Conservation (phyloP, 768 basidiomycete species). For the Podaxis pistillaris region DNA sequence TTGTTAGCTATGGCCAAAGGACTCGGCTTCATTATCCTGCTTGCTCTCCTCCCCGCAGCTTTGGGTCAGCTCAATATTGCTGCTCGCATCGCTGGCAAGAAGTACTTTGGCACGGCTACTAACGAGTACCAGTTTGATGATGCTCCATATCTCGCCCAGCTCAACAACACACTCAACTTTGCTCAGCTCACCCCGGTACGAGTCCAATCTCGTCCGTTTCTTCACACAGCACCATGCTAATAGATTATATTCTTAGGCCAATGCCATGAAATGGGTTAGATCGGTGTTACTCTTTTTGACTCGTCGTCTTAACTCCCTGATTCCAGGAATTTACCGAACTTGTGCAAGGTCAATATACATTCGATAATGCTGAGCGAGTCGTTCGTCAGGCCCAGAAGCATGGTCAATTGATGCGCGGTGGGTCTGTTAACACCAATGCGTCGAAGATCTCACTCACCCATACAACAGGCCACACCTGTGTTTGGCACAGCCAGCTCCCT, state of each 20-base stretch:
- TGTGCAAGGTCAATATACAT: conserved; percentile 43
- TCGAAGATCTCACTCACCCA: neutral
- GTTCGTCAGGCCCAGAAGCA: conserved; percentile 43
- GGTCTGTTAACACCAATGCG: neutral
- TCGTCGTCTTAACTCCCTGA: neutral
- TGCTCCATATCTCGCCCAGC: conserved; percentile 34
- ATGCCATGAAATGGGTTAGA: conserved; percentile 57
- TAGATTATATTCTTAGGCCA: conserved; percentile 24
- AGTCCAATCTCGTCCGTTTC: neutral
- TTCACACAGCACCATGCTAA: neutral
- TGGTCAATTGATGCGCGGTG: conserved; percentile 46
- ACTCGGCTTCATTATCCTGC: neutral
- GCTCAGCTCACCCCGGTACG: conserved; percentile 40
- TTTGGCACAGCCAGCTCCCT: conserved; percentile 55
- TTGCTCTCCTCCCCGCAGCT: conserved; percentile 10
- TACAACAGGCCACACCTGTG: conserved; percentile 38
- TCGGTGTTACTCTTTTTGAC: neutral
- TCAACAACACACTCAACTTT: conserved; percentile 37
- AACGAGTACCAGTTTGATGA: conserved; percentile 45
- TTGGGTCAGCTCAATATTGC: conserved; percentile 53
- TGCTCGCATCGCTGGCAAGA: conserved; percentile 40
- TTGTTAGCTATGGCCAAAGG: conserved; percentile 2
- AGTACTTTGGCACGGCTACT: conserved; percentile 49
- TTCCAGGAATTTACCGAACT: conserved; percentile 53
- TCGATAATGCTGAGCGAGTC: conserved; percentile 41